These are phyloP conservation scores for Auxenochlorella pyrenoidosa DNA, from an alignment of 139 green algal species.

Conservation along the genomic window DNA sequence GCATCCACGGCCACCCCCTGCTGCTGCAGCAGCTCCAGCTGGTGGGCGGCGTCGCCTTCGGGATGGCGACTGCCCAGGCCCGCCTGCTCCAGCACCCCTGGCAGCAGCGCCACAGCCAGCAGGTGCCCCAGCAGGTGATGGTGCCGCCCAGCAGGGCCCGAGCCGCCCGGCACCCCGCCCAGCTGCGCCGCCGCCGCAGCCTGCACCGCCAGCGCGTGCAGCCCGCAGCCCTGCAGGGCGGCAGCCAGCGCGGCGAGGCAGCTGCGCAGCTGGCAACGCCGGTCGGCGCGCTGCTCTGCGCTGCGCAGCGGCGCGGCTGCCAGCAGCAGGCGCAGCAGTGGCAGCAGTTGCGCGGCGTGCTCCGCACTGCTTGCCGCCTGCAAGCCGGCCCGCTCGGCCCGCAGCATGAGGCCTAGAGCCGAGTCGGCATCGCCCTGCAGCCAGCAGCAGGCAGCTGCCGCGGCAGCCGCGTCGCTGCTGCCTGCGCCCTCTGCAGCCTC, in stretches of 20 bases:
- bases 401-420: neutral
- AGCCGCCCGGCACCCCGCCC: no score
- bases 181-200: neutral
- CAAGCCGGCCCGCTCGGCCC: neutral
- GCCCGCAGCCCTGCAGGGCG: neutral
- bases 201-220: slow-evolving; percentile 25
- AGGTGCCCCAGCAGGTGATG: neutral
- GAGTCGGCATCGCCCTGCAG: slow-evolving; percentile 31
- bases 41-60: neutral
- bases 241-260: slow-evolving; percentile 6
- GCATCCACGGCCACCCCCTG: slow-evolving; percentile 13
- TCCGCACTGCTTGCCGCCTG: neutral
- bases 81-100: slow-evolving; percentile 1
- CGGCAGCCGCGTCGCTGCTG: neutral
- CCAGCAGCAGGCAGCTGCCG: slow-evolving; percentile 35
- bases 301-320: neutral
- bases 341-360: slow-evolving; percentile 31
- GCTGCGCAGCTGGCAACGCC: slow-evolving; percentile 3
- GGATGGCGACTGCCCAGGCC: neutral
- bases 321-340: slow-evolving; percentile 27
- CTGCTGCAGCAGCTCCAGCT: slow-evolving; percentile 4
- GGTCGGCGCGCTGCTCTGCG: neutral
- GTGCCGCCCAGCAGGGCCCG: neutral
- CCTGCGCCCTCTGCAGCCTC: neutral
- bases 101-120: slow-evolving; percentile 23